Evolutionary conservation across 2,329 filamentous ascomycete genomes (phyloP), one percentile per base, ranked within the genome.

Genomic region (Colletotrichum incanum): DNA sequence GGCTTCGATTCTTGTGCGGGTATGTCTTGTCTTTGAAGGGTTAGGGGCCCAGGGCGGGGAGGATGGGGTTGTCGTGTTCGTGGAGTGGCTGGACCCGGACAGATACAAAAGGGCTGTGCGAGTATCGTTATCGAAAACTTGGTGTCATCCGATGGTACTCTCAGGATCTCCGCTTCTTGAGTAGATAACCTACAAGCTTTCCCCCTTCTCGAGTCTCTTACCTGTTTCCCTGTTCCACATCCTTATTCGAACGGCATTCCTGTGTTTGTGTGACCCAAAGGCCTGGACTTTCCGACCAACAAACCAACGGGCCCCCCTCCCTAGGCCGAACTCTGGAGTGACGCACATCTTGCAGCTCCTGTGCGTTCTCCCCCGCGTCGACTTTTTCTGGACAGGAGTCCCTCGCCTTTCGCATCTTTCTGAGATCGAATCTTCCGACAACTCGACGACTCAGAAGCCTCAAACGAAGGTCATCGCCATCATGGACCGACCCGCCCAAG

Each of bases 401-500:
- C 45, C 34, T 34, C 14, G 37, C 11, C 43, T 41, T 58, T 14
- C 31, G 26, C n/a, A 31, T 12, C 34, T 1, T 26, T 20, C 37
- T 7, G 23, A 20, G 3, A 31, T 28, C 2, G 37, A 47, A 8
- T 12, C n/a, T 26, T 26, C 31, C 43, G 20, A n/a, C 64, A 16
- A 7, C 12, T 8, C n/a, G 11, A 34, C 14, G 20, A 28, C 65
- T 34, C 20, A 18, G 12, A 39, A 16, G 16, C 60, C 9, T 20
- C 37, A 39, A 37, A 34, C 43, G 52, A 12, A 43, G 18, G 20
- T 7, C 23, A 6, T 6, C 49, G 49, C 28, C 54, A 65, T 20
- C 50, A 72, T 72, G 69, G 47, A 47, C 26, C 69, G 50, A 20
- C 59, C 67, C n/a, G 37, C 18, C 47, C 66, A 61, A 20, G 73